Evolutionary conservation across 495 filamentous ascomycete genomes (phyloP).

Genomic region (Neurospora cerealis): DNA sequence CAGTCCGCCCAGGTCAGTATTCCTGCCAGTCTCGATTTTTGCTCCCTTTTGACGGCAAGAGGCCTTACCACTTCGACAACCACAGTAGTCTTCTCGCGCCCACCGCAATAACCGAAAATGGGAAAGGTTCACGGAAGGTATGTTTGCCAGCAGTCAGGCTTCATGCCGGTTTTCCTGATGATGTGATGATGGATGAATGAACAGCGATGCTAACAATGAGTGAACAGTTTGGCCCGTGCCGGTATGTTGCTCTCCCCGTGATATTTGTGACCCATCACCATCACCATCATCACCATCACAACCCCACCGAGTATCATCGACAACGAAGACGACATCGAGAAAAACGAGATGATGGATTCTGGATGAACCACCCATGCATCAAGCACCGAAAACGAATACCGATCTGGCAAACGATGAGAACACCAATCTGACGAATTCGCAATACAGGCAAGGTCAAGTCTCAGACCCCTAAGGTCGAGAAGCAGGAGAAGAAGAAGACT

Average conservation of each 20-base stretch:
- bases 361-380: background rate
- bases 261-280: background rate
- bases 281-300: background rate
- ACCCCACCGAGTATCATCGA: background rate
- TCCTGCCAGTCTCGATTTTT: slow-evolving; percentile 3
- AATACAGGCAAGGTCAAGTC: slow-evolving; percentile 38
- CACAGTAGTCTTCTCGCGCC: slow-evolving; percentile 14
- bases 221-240: slow-evolving; percentile 26
- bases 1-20: slow-evolving; percentile 7
- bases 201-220: slow-evolving; percentile 5
- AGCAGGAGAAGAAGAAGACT: slow-evolving; percentile 83
- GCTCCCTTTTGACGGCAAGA: background rate
- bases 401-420: background rate
- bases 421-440: slow-evolving; percentile 4
- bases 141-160: background rate
- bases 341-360: background rate
- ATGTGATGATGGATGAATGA: background rate
- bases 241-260: slow-evolving; percentile 14
- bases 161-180: background rate
- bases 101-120: slow-evolving; percentile 23
- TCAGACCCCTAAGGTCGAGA: slow-evolving; percentile 61
- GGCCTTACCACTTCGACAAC: slow-evolving; percentile 2
- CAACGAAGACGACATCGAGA: background rate
- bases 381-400: background rate
- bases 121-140: slow-evolving; percentile 32